These are phyloP conservation scores for Trichoderma asperelloides DNA, from an alignment of 495 filamentous ascomycete genomes.

Conservation along the genomic window DNA sequence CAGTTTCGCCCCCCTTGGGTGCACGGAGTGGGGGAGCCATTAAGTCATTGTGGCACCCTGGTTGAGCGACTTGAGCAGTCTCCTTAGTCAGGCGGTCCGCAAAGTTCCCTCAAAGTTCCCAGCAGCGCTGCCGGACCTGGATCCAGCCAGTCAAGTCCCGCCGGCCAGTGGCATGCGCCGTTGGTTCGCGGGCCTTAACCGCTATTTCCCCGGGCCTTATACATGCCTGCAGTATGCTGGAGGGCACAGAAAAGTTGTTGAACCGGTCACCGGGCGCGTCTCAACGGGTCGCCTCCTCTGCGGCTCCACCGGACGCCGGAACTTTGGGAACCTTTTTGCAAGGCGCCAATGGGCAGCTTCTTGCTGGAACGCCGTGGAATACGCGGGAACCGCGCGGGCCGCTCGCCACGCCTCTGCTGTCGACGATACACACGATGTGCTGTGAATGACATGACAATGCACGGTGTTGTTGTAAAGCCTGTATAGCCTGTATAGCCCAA, in stretches of 20 bases:
- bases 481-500: no score
- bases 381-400: no score
- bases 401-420: no score
- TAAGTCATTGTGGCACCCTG: constrained; percentile 4
- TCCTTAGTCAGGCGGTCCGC: constrained; percentile 2
- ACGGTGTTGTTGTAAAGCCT: no score
- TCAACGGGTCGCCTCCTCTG: no score
- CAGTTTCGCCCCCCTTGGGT: constrained; percentile 3
- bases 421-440: no score
- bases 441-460: no score
- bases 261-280: no score
- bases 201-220: neutral
- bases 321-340: constrained; percentile 8
- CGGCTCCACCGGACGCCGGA: neutral
- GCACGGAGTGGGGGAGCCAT: neutral
- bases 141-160: neutral
- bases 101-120: constrained; percentile 5
- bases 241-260: neutral
- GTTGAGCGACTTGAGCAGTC: no score
- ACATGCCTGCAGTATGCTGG: no score
- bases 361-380: neutral
- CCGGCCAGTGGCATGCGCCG: neutral
- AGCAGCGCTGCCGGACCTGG: neutral
- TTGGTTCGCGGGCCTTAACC: neutral
- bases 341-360: neutral